Base-by-base conservation (phyloP, 2,329 filamentous ascomycete species). In the Penicillium sp. region DNA sequence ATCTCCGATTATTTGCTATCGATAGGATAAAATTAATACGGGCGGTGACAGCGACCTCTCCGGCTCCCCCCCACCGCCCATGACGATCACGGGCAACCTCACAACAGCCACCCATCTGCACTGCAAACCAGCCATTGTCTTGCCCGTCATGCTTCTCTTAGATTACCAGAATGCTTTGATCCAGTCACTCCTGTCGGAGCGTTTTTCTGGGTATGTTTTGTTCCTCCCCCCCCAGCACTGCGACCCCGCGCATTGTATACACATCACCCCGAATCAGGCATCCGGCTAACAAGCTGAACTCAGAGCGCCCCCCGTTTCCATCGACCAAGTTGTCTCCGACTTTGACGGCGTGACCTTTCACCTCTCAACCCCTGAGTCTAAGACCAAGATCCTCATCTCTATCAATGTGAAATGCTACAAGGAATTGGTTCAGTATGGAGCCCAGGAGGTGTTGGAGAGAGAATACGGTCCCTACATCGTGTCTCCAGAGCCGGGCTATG, bases 121-220 rank as follows among this genome's bases (percentile, higher is more conserved):
- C 53, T 56, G 37, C 40, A 53, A 51, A 55, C 35, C 38, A 50
- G 28, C 56, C 59, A 61, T 59, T 64, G 64, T 40, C 37, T 54
- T 56, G 59, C 55, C 58, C 73, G 74, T 65, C 62, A 88, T 88
- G 94, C 87, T 99, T 80, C 88, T 99, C 67, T 87, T 99, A 75
- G 95, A 99, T 79, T 99, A 99, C 71, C 94, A 99, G 76, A 99
- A 99, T 77, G 91, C 96, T 49, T 84, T 99, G 73, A 96, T 99
- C 68, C 91, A 97, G 80, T 93, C 92, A 68, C 86, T 99, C 65
- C 85, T 99, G 64, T 95, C 88, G 67, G 95, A 99, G 80, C 85
- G 94, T 70, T 96, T 99, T 80, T 90, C 88, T 53, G 89, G 89
- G 90, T 93, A 82, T 57, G 55, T 51, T 58, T 56, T 37, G 38